Percentiles rank a stretch among this genome's conserved stretches.
These are phyloP conservation scores for Ceriops tagal DNA, from an alignment of 345 rosid genomes.

Conservation along the genomic window DNA sequence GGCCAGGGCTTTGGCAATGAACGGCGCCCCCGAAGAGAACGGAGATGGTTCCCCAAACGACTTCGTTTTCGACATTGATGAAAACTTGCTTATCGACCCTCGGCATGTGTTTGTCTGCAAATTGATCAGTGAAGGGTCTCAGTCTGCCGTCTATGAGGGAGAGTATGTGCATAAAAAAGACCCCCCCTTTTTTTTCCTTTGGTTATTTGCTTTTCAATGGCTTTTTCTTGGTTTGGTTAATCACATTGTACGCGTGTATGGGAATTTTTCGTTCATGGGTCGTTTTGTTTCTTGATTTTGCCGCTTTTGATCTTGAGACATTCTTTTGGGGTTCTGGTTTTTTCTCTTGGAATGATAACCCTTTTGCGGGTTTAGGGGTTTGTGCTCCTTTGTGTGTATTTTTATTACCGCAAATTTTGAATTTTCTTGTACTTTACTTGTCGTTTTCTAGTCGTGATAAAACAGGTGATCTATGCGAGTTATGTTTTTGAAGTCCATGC, in stretches of 20 bases:
- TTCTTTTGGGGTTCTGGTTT: background rate
- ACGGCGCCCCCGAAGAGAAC: slow-evolving; percentile 16
- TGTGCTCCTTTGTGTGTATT: background rate
- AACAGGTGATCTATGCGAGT: background rate
- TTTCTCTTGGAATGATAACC: background rate
- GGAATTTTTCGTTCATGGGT: slow-evolving; percentile 2
- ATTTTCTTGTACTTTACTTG: background rate
- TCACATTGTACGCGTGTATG: slow-evolving; percentile 19
- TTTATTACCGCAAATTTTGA: background rate
- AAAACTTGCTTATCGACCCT: slow-evolving; percentile 40
- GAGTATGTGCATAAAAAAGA: slow-evolving; percentile 30
- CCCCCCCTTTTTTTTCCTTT: too few relatives aligned
- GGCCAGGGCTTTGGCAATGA: slow-evolving; percentile 8
- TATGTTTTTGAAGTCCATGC: background rate
- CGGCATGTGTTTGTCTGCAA: slow-evolving; percentile 20
- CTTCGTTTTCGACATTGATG: slow-evolving; percentile 37
- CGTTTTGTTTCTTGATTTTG: background rate
- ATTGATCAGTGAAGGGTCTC: slow-evolving; percentile 53
- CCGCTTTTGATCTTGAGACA: background rate
- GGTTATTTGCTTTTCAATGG: background rate
- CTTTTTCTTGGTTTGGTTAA: background rate
- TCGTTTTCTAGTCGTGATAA: background rate
- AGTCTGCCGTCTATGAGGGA: slow-evolving; percentile 47
- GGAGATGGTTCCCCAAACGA: slow-evolving; percentile 11
- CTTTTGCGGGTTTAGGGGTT: slow-evolving; percentile 1